Percentiles rank a stretch among this genome's conserved stretches.
Conservation (phyloP, 345 rosid species). For the Hibiscus syriacus region DNA sequence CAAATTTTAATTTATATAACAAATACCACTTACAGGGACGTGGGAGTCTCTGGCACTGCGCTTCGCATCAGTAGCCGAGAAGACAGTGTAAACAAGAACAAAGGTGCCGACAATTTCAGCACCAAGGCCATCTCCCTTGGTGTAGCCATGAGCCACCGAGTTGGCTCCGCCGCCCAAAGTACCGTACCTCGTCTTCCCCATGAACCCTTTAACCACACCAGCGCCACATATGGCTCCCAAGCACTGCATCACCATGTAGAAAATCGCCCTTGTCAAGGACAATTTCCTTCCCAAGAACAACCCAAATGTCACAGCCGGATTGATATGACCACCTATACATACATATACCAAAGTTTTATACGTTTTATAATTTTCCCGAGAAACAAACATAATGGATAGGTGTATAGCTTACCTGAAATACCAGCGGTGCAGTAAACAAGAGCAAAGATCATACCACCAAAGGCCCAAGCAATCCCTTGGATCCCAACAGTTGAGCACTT, state of each 20-base stretch:
- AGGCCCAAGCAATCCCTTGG: slow-evolving; percentile 62
- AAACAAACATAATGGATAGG: too few species aligned
- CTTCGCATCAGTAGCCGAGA: slow-evolving; percentile 56
- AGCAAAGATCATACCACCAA: slow-evolving; percentile 61
- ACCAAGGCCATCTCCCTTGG: slow-evolving; percentile 43
- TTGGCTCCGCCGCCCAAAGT: slow-evolving; percentile 34
- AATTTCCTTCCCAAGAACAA: slow-evolving; percentile 45
- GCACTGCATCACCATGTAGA: slow-evolving; percentile 51
- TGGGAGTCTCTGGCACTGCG: slow-evolving; percentile 55
- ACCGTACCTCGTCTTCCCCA: slow-evolving; percentile 17
- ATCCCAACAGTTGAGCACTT: slow-evolving; percentile 47
- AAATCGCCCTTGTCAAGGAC: slow-evolving; percentile 39
- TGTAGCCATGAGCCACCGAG: slow-evolving; percentile 28
- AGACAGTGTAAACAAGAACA: slow-evolving; percentile 43
- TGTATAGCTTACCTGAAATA: slow-evolving; percentile 37
- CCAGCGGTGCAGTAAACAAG: slow-evolving; percentile 59
- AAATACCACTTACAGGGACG: slow-evolving; percentile 56
- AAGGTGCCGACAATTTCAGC: slow-evolving; percentile 43
- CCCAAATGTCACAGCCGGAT: slow-evolving; percentile 47
- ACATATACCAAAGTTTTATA: too few species aligned
- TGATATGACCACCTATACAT: slow-evolving; percentile 43
- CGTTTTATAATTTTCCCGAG: too few species aligned
- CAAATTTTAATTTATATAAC: too few species aligned
- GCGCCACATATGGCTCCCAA: slow-evolving; percentile 51
- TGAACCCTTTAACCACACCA: slow-evolving; percentile 48